Evolutionary conservation across 2,329 filamentous ascomycete species (phyloP).

Genomic region (Sarocladiaceae sp.): DNA sequence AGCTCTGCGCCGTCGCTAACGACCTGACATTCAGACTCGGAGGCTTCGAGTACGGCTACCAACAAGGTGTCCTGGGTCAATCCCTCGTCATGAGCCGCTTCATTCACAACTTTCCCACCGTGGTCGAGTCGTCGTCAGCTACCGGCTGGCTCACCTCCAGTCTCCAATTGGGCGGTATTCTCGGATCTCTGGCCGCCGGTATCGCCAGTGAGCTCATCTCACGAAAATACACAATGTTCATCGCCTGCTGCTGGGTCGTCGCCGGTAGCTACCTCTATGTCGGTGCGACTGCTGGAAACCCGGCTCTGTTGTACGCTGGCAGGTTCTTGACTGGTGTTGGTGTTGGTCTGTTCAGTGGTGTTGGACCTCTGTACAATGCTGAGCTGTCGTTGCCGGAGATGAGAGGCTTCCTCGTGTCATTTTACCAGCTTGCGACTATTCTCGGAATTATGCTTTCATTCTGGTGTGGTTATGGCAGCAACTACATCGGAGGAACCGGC

Average conservation of each 20-base stretch:
- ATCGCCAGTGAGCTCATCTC: conserved; percentile 45
- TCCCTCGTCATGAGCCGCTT: conserved; percentile 50
- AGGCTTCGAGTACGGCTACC: conserved; percentile 49
- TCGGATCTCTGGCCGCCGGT: conserved; percentile 43
- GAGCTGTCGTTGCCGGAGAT: conserved; percentile 59
- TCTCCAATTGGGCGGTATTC: conserved; percentile 45
- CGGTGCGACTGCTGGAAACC: conserved; percentile 34
- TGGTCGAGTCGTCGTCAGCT: conserved; percentile 39
- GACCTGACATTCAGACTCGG: conserved; percentile 32
- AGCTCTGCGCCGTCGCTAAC: not conserved
- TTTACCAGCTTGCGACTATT: conserved; percentile 61
- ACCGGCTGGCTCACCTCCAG: conserved; percentile 48
- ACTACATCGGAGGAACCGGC: conserved; percentile 43
- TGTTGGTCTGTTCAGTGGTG: conserved; percentile 42
- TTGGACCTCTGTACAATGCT: conserved; percentile 42
- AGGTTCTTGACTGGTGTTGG: conserved; percentile 46
- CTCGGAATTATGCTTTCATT: conserved; percentile 50
- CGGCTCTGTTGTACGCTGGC: conserved; percentile 40
- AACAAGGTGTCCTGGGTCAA: conserved; percentile 51
- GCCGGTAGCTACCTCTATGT: conserved; percentile 40
- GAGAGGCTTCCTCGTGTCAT: conserved; percentile 60
- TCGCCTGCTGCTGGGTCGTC: conserved; percentile 41
- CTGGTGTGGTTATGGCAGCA: conserved; percentile 41
- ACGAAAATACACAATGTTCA: conserved; percentile 49
- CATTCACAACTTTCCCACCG: conserved; percentile 41